Base-by-base conservation (phyloP, 768 basidiomycete genomes). In the Boletus rubescentipes region DNA sequence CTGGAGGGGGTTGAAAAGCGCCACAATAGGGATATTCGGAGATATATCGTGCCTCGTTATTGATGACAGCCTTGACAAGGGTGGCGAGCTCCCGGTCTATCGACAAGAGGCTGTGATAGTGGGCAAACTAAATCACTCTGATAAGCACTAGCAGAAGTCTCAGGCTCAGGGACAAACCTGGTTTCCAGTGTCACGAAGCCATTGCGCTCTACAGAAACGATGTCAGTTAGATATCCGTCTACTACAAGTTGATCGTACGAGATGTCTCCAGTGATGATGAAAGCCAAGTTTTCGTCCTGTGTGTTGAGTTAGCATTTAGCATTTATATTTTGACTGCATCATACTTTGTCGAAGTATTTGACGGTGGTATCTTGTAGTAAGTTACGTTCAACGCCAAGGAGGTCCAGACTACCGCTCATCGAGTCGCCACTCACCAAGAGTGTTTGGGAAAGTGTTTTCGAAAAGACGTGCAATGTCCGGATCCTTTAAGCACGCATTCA, bases 391-490 rank as follows among this genome's bases (percentile, higher is more conserved):
- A 18, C 14, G 38, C 30, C 36, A 21, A 26, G 23, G 30, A 29
- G 3, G 15, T 7, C 10, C 14, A n/a, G 4, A 20, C 20, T 11
- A 39, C 26, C 21, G 32, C 8, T 21, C 37, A 2, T 34, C 37
- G 30, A 44, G 36, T 50, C 12, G 31, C 9, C 30, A 64, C 75
- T 54, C 59, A 87, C 87, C 89, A 41, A 91, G 78, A 0, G 89
- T 91, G 60, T 89, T 89, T 4, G 89, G 89, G 63, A 90, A 89
- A 1, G 89, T 85, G 57, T 91, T 91, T 67, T 90, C 89, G 59
- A 91, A 91, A 20, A 91, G 66, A 46, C 87, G 79, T 12, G 89
- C 89, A 47, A 91, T 59, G 61, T 91, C 89, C 0, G 88, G 85
- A 63, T 91, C 87, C 65, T 84, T 89, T 52, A 91, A 72, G 41